A percentile compares a stretch with the other conserved stretches of the same genome.
phyloP scores from a whole-genome alignment of 176 grass and related monocot genomes.

The Oropetium thomaeum region DNA sequence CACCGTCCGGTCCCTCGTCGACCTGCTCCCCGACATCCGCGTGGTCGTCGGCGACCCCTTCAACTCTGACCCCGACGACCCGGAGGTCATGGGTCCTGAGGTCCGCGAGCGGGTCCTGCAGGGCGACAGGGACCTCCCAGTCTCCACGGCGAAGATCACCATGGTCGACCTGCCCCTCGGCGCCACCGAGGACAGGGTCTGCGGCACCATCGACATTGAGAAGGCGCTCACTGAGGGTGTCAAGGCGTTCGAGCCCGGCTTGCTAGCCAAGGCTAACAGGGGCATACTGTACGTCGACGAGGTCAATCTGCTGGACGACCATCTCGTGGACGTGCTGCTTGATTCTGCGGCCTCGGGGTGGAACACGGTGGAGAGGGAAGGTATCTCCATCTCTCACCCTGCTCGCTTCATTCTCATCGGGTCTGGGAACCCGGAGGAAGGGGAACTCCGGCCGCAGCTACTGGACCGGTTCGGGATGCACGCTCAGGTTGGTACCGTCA shows the following conservation, averaged over 20 bases:
- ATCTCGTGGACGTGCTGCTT: conserved; percentile 88
- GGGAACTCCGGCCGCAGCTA: conserved; percentile 89
- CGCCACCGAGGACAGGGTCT: conserved; percentile 94
- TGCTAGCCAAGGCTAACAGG: conserved; percentile 95
- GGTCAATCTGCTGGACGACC: conserved; percentile 92
- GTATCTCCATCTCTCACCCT: conserved; percentile 96
- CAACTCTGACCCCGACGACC: conserved; percentile 94
- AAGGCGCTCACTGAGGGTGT: conserved; percentile 96
- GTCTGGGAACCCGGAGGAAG: conserved; percentile 94
- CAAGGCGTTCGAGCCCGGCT: conserved; percentile 93
- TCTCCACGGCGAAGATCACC: conserved; percentile 65
- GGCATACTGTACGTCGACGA: conserved; percentile 97
- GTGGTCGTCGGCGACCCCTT: conserved; percentile 91
- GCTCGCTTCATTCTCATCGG: conserved; percentile 97
- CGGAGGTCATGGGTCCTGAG: conserved; percentile 82
- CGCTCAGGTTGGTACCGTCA: conserved; percentile 82
- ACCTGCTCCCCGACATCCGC: conserved; percentile 84
- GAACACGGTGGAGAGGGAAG: conserved; percentile 99
- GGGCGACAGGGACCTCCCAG: conserved; percentile 46
- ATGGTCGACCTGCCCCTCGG: conserved; percentile 98
- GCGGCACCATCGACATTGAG: conserved; percentile 99
- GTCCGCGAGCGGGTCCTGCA: conserved; percentile 51
- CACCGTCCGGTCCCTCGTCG: conserved; percentile 87
- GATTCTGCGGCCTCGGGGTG: conserved; percentile 83
- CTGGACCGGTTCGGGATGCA: conserved; percentile 98